These are phyloP conservation scores for Neurospora terricola DNA, from an alignment of 495 filamentous ascomycete genomes.

Conservation along the genomic window DNA sequence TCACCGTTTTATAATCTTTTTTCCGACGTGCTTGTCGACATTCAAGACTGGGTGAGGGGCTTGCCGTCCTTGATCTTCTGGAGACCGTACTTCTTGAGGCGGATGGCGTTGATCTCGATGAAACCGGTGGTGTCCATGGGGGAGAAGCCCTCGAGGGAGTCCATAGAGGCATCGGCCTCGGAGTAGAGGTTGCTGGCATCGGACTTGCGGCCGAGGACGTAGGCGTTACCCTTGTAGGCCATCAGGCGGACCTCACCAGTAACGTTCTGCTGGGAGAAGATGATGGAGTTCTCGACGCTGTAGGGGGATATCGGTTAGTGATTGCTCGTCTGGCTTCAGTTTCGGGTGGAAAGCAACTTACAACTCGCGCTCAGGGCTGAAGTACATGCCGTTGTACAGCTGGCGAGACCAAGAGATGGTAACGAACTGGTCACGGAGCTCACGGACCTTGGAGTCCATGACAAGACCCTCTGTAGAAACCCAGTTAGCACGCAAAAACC, in stretches of 20 bases:
- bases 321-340: slow-evolving; percentile 62
- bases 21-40: not conserved
- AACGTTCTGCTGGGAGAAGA: slow-evolving; percentile 51
- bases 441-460: slow-evolving; percentile 74
- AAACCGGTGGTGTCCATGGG: slow-evolving; percentile 63
- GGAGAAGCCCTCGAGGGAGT: slow-evolving; percentile 71
- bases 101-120: slow-evolving; percentile 72
- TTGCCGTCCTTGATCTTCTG: slow-evolving; percentile 54
- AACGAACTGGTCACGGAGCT: slow-evolving; percentile 74
- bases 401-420: slow-evolving; percentile 65
- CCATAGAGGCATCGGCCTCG: slow-evolving; percentile 75
- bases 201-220: slow-evolving; percentile 63
- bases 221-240: slow-evolving; percentile 68
- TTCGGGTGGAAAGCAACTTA: not conserved
- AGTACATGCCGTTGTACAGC: slow-evolving; percentile 78
- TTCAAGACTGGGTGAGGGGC: slow-evolving; percentile 27
- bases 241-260: slow-evolving; percentile 62
- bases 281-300: slow-evolving; percentile 52
- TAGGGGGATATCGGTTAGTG: slow-evolving; percentile 32
- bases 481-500: not conserved
- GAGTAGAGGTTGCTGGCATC: slow-evolving; percentile 81
- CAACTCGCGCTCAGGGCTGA: slow-evolving; percentile 61
- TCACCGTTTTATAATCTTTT: not conserved
- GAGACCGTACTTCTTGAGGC: slow-evolving; percentile 81
- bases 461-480: slow-evolving; percentile 54